Percentiles rank a stretch among this genome's conserved stretches.
phyloP scores from a whole-genome alignment of 1,284 basidiomycete genomes.

The Marasmius oreades region DNA sequence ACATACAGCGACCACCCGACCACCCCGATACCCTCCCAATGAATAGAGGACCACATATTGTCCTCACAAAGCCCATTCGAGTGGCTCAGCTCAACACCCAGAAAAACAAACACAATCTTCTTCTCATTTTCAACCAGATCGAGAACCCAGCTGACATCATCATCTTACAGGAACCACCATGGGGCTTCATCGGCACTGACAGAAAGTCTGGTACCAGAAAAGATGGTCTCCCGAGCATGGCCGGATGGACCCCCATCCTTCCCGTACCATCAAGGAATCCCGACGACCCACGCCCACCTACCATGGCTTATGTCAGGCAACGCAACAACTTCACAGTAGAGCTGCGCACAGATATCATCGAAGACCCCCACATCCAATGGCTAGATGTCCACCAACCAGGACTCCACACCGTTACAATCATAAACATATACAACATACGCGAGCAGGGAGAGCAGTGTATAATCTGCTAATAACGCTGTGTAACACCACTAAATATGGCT shows the following conservation, averaged over 20 bases:
- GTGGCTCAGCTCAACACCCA: no score
- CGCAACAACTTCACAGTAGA: background rate
- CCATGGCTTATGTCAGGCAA: slow-evolving; percentile 1
- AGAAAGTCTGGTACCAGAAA: background rate
- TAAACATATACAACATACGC: slow-evolving; percentile 7
- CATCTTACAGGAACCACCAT: slow-evolving; percentile 9
- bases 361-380: slow-evolving; percentile 2
- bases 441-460: background rate
- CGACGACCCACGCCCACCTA: background rate
- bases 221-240: background rate
- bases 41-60: no score
- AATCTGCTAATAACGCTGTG: no score
- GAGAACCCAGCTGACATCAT: no score
- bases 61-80: no score
- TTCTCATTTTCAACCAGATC: no score
- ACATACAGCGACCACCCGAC: no score
- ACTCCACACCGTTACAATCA: background rate
- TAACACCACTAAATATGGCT: no score
- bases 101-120: no score
- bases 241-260: slow-evolving; percentile 4
- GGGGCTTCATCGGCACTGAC: slow-evolving; percentile 1
- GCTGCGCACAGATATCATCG: slow-evolving; percentile 1
- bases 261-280: background rate
- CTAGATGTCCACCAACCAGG: background rate
- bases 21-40: no score